Evolutionary conservation across 1,284 basidiomycete species (phyloP).

Genomic region (Leccinum pachyderme): DNA sequence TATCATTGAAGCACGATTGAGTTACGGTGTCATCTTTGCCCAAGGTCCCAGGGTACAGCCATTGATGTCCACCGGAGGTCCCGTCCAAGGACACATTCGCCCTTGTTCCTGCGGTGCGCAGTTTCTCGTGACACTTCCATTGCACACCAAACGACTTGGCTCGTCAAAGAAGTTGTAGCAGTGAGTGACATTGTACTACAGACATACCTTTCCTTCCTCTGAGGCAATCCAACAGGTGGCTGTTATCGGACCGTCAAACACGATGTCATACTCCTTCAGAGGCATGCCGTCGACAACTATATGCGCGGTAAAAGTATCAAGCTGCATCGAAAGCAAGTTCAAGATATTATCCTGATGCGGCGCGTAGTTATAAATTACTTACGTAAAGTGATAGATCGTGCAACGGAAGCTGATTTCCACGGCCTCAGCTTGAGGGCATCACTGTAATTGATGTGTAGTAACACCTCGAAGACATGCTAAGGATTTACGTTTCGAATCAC

Average conservation of each 20-base stretch:
- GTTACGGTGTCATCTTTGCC: background rate
- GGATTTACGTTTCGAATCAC: too few relatives aligned
- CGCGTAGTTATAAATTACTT: too few relatives aligned
- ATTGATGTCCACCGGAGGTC: accelerated
- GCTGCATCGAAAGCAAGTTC: background rate
- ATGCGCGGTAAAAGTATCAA: background rate
- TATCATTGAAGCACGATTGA: background rate
- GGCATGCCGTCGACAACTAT: background rate
- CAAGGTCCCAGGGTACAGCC: background rate
- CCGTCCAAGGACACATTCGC: conserved; percentile 7
- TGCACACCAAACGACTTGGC: conserved; percentile 15
- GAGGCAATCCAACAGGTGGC: background rate
- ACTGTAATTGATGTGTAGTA: too few relatives aligned
- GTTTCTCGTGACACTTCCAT: conserved; percentile 7
- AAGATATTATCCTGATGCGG: too few relatives aligned
- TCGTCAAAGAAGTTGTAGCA: background rate
- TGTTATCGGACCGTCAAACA: background rate
- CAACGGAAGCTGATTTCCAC: too few relatives aligned
- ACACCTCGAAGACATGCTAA: too few relatives aligned
- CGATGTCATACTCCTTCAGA: background rate
- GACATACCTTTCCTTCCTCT: conserved; percentile 18
- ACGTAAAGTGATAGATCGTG: too few relatives aligned
- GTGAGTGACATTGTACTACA: background rate
- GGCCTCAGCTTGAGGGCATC: too few relatives aligned
- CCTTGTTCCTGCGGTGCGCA: background rate